Base-by-base conservation (phyloP, 495 filamentous ascomycete species). In the Penicillium pulvis region DNA sequence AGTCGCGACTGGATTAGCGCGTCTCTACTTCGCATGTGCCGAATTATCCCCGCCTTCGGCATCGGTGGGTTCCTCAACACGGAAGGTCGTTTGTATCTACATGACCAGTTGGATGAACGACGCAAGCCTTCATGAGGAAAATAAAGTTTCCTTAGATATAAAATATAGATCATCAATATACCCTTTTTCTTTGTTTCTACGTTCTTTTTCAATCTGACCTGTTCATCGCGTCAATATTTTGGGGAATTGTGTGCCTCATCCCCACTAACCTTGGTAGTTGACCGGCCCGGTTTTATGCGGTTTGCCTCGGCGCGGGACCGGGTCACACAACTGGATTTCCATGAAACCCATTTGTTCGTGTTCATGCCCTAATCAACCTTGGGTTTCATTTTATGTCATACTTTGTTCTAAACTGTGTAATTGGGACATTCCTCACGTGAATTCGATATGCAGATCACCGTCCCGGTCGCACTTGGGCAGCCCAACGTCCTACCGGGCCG, bases 31-130 rank as follows among this genome's bases (percentile, higher is more conserved):
- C 80, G 92, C 64, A 89, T 96, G 75, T 88, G 87, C 57, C 82
- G 92, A 56, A 95, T 96, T 63, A 81, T 97, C 47, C 92, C 92
- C 51, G 92, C 92, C 1, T 96, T 96, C 81, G 92, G 92, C 8
- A 77, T 96, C 28, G 92, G 92, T 0, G 92, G 92, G 1, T 91
- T 95, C 48, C 84, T 93, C 6, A 97, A 96, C 75, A 77, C 78
- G 36, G 83, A 85, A 62, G 82, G 71, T 0, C 56, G 71, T 10
- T 60, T 70, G n/a, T 71, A 66, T 53, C 53, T 74, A 47, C 71
- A 74, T 45, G 63, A 69, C 4, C 63, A 71, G 58, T 48, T 72
- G 28, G 66, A 69, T 56, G 65, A 54, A 35, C 56, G 56, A 10
- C 51, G 61, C 24, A 54, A 20, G 49, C 30, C 43, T 52, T n/a